Conservation (phyloP, 306 rosid genomes). For the apple (Malus domestica) region ASM211411v1 NC_041793.1:31313501-31314000, state of each 20-base stretch:
- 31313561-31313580: neutral
- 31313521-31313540: neutral
- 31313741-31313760: neutral
- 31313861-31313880: neutral
- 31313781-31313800: neutral
- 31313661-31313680: neutral
- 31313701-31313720: neutral
- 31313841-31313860: neutral
- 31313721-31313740: neutral
- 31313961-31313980: neutral
- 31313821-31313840: neutral
- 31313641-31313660: neutral
- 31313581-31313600: neutral
- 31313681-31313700: neutral
- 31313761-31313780: neutral
- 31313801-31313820: slow-evolving; percentile 8
- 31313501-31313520: neutral
- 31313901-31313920: slow-evolving; percentile 9
- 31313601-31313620: neutral
- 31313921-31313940: neutral
- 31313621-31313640: neutral
- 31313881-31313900: neutral
- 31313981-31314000: neutral
- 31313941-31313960: neutral
- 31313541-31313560: neutral